Conservation (phyloP, 176 grass and related monocot species). For the Elaeis guineensis region DNA sequence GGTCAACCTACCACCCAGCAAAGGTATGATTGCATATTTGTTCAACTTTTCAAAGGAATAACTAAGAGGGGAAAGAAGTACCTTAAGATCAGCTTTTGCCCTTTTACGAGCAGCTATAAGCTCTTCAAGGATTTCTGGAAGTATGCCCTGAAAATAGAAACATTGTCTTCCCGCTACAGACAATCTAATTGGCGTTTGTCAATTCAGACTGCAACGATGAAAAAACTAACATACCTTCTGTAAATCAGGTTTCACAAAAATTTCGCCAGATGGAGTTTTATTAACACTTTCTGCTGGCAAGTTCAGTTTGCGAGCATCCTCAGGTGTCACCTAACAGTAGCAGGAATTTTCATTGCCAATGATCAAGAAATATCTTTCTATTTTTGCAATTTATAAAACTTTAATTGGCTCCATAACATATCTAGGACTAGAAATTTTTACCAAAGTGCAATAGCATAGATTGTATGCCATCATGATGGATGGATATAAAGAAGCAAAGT, state of each 20-base stretch:
- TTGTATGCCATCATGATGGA: conserved; percentile 99
- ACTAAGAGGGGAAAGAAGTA: conserved; percentile 8
- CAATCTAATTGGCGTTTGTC: no score
- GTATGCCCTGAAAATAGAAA: conserved; percentile 55
- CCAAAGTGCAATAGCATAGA: conserved; percentile 97
- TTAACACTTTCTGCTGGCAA: conserved; percentile 73
- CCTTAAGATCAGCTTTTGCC: conserved; percentile 99
- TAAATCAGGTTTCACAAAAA: conserved; percentile 86
- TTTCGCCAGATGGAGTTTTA: conserved; percentile 92
- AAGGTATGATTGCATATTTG: no score
- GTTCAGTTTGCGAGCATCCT: conserved; percentile 74
- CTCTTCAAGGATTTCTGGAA: conserved; percentile 98
- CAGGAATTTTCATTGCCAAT: not conserved
- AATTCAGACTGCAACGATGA: not conserved
- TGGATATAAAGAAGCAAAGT: conserved; percentile 99
- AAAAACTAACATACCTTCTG: conserved; percentile 63
- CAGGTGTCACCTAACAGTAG: conserved; percentile 69
- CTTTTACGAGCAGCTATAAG: conserved; percentile 91
- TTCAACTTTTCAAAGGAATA: no score
- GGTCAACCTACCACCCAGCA: no score
- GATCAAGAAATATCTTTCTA: no score
- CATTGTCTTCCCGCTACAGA: no score
- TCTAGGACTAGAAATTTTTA: conserved; percentile 26
- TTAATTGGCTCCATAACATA: no score
- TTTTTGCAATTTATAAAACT: no score